Base-by-base conservation (phyloP, 345 rosid genomes). In the Aegle marmelos region DNA sequence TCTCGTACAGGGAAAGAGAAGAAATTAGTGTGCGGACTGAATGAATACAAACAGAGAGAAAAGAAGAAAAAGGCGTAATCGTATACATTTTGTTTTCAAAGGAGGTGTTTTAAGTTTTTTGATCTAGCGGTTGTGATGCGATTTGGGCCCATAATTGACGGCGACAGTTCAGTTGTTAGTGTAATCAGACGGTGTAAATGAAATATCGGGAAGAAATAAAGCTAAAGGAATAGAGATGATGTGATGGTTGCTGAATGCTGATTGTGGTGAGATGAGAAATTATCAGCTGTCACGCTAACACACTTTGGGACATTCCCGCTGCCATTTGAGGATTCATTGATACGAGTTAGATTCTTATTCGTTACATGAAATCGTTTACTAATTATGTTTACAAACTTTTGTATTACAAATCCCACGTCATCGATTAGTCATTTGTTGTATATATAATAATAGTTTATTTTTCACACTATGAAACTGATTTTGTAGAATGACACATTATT, bases 1-100 rank as follows among this genome's bases (percentile, higher is more conserved):
- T 80, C 79, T 73, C 78, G 41, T 62, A 57, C 37, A 72, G 67
- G 24, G 58, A 75, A 64, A 75, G 73, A 45, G 81, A 66, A 19
- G 14, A 25, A 59, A 56, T 11, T n/a, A 24, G 59, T 25, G 27
- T 4, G 65, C 41, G 31, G 39, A 63, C 16, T 25, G 65, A 36
- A 69, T 22, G 61, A 69, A 39, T 33, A 4, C 34, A 48, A 22
- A 53, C 2, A 27, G 24, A 60, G 24, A 24, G 50, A 41, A 4
- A 10, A 45, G 36, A 27, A 8, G 2, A 13, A 48, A 9, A 5
- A 41, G 7, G 59, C 73, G 11, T 69, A 9, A 45, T 70, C 41
- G 19, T 19, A 3, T 21, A 17, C 17, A 50, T 70, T 31, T 1
- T 4, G 34, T 17, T 45, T 14, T 10, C 5, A 41, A 22, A 5